phyloP scores from a whole-genome alignment of 345 rosid genomes.

The Pelargonium nanum region DNA sequence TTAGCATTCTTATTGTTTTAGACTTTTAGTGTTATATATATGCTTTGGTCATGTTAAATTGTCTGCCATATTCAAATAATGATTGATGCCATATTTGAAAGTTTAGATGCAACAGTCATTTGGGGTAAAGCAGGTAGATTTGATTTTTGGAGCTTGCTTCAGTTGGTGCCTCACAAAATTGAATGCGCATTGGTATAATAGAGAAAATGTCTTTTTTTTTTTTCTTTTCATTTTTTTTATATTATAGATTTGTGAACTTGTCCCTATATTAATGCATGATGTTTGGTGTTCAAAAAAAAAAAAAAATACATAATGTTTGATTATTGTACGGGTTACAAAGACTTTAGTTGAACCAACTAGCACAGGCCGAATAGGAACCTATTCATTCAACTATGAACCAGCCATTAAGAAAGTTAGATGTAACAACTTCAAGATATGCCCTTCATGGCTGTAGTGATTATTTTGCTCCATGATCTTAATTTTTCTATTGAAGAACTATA shows the following conservation, averaged over 20 bases:
- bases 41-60: not conserved
- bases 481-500: slow-evolving; percentile 1
- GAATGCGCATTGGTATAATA: too few relatives aligned
- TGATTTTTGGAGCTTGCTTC: not conserved
- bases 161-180: not conserved
- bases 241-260: not conserved
- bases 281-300: too few relatives aligned
- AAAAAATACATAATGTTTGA: not conserved
- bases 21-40: too few relatives aligned
- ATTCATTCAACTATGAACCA: not conserved
- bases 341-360: not conserved
- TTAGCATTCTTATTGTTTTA: not conserved
- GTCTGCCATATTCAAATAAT: not conserved
- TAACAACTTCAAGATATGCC: too few relatives aligned
- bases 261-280: not conserved
- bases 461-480: not conserved
- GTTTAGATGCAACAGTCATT: not conserved
- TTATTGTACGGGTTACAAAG: too few relatives aligned
- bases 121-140: not conserved
- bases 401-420: not conserved
- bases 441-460: not conserved
- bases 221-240: too few relatives aligned
- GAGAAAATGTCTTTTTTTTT: not conserved
- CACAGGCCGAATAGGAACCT: not conserved
- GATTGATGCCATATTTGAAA: not conserved